Base-by-base conservation (phyloP, 495 filamentous ascomycete species). In the Penicillium roqueforti region DNA sequence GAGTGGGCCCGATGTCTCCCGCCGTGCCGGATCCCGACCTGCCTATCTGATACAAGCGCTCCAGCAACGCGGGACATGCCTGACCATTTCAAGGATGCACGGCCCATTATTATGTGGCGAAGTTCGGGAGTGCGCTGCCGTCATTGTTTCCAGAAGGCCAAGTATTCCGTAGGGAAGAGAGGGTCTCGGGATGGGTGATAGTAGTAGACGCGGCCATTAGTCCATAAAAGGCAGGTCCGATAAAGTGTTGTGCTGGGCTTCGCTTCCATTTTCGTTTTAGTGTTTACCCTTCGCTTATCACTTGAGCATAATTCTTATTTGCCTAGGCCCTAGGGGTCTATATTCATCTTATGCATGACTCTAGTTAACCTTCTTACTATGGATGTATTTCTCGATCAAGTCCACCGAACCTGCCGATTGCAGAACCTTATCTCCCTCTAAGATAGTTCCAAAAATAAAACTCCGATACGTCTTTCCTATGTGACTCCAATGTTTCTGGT, bases 41-140 rank as follows among this genome's bases (percentile, higher is more conserved):
- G 47, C 47, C 47, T 50, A 50, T 50, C 47, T 50, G 22, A 49
- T 38, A 38, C 32, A 49, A 49, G 34, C 44, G 44, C 29, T 19
- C 3, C 19, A 19, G 26, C 7, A 19, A 45, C 19, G 23, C 16
- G 47, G 22, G 34, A 50, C 47, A 50, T 22, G 10, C 3, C 19
- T 14, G n/a, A 39, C 5, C 16, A 26, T 16, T 37, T 10, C 28
- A 29, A 31, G 28, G 11, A 47, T 31, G 45, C 45, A 47, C 46
- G 43, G 43, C 26, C 43, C 25, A 28, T 26, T 48, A 16, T 31
- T 9, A 14, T 34, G 46, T 48, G 46, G 46, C 46, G 46, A 20
- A 48, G 46, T 48, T 37, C 31, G 31, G 32, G 9, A 14, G 4
- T 14, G 7, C 20, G 38, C 43, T 34, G 44, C 11, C 20, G 40